Percentiles rank a stretch among this genome's conserved stretches.
Evolutionary conservation across 2,329 filamentous ascomycete species (phyloP).

Genomic region (Niveomyces coronatus): DNA sequence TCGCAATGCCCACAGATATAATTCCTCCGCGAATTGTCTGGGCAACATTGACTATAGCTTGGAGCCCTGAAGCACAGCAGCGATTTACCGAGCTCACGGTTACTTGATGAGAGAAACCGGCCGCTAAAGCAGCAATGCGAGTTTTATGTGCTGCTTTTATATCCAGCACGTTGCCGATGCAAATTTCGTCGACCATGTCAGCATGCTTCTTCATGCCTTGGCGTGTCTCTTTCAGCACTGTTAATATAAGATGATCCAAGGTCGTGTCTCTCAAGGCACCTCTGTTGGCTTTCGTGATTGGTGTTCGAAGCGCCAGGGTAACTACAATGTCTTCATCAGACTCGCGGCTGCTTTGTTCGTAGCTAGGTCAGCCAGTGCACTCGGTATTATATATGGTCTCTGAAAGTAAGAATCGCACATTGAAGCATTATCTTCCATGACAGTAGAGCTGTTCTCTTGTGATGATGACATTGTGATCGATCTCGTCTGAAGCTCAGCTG

Average conservation of each 20-base stretch:
- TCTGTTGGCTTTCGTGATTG: too few relatives aligned
- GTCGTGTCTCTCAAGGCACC: constrained; percentile 93
- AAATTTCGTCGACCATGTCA: constrained; percentile 78
- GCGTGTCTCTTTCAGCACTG: constrained; percentile 72
- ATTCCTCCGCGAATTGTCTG: constrained; percentile 86
- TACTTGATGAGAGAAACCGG: constrained; percentile 77
- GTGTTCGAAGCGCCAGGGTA: too few relatives aligned
- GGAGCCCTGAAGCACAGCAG: constrained; percentile 87
- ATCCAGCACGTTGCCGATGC: constrained; percentile 81
- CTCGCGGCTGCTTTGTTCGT: too few relatives aligned
- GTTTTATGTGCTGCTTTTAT: constrained; percentile 96
- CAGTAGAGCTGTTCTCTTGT: too few relatives aligned
- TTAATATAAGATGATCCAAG: constrained; percentile 74
- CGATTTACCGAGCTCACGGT: constrained; percentile 86
- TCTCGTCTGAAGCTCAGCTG: too few relatives aligned
- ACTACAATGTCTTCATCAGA: too few relatives aligned
- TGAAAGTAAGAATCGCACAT: too few relatives aligned
- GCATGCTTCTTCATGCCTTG: constrained; percentile 84
- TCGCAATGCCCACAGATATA: constrained; percentile 91
- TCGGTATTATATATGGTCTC: too few relatives aligned
- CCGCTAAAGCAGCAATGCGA: constrained; percentile 80
- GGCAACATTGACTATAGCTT: constrained; percentile 87
- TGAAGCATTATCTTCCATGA: too few relatives aligned
- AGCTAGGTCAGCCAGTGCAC: too few relatives aligned
- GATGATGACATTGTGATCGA: too few relatives aligned